These are phyloP conservation scores for Fusarium odoratissimum DNA, from an alignment of 2,329 filamentous ascomycete species.

Conservation along the genomic window DNA sequence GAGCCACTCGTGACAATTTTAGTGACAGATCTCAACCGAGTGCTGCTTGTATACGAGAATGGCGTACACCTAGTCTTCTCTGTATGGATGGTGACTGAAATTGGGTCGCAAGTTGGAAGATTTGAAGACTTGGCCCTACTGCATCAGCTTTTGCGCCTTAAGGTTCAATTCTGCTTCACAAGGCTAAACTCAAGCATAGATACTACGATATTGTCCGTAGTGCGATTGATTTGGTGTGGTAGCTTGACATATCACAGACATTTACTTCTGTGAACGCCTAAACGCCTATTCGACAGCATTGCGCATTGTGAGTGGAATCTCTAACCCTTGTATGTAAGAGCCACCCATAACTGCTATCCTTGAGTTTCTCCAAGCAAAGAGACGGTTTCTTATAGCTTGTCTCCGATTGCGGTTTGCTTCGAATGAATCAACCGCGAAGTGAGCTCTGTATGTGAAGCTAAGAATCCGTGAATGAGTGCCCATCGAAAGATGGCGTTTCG, in stretches of 20 bases:
- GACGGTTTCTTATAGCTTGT: accelerated
- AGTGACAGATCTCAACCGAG: not conserved
- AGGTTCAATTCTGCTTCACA: not conserved
- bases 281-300: not conserved
- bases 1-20: not conserved
- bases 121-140: not conserved
- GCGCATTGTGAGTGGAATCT: not conserved
- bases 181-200: not conserved
- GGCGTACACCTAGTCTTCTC: not conserved
- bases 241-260: not conserved
- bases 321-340: not conserved
- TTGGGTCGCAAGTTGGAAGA: not conserved
- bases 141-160: not conserved
- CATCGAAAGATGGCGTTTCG: not conserved
- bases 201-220: not conserved
- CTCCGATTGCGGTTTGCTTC: not conserved
- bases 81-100: too few relatives aligned
- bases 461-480: not conserved
- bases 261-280: not conserved
- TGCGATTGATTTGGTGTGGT: not conserved
- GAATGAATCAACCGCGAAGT: not conserved
- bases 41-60: not conserved
- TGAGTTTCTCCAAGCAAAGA: not conserved
- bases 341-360: not conserved
- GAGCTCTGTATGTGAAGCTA: not conserved